These are phyloP conservation scores for Breviolum minutum DNA, from an alignment of 73 alveolate species.

Conservation along the genomic window DNA sequence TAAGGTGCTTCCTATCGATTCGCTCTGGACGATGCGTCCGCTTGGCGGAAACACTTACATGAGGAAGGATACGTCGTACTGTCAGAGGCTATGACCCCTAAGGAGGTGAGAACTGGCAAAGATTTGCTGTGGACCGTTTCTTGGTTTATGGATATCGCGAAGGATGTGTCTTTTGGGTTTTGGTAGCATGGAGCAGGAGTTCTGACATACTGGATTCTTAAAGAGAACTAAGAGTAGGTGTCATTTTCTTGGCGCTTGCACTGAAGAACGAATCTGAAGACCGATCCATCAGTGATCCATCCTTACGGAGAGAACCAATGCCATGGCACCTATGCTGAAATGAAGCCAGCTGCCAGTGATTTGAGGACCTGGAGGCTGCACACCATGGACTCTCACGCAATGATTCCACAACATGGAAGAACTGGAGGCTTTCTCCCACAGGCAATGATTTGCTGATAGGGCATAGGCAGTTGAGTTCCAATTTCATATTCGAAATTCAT, in stretches of 20 bases:
- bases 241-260: too few species aligned
- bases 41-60: constrained; percentile 66
- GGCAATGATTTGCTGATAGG: neutral
- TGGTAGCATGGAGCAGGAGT: neutral
- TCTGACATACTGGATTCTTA: neutral
- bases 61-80: constrained; percentile 83
- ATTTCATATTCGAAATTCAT: neutral
- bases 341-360: neutral
- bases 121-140: constrained; percentile 10
- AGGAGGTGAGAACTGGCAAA: constrained; percentile 4
- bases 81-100: constrained; percentile 44
- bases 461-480: neutral
- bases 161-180: too few species aligned
- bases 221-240: neutral
- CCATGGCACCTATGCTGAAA: neutral
- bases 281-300: too few species aligned
- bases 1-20: constrained; percentile 31
- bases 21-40: neutral
- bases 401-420: constrained; percentile 45
- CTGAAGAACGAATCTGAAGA: too few species aligned
- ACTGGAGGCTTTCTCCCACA: constrained; percentile 17
- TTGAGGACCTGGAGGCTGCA: constrained; percentile 45
- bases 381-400: constrained; percentile 52
- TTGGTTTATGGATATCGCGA: too few species aligned
- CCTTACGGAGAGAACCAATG: neutral